A percentile compares a stretch with the other conserved stretches of the same genome.
These are phyloP conservation scores for Russula compacta DNA, from an alignment of 768 basidiomycete species.

Conservation along the genomic window DNA sequence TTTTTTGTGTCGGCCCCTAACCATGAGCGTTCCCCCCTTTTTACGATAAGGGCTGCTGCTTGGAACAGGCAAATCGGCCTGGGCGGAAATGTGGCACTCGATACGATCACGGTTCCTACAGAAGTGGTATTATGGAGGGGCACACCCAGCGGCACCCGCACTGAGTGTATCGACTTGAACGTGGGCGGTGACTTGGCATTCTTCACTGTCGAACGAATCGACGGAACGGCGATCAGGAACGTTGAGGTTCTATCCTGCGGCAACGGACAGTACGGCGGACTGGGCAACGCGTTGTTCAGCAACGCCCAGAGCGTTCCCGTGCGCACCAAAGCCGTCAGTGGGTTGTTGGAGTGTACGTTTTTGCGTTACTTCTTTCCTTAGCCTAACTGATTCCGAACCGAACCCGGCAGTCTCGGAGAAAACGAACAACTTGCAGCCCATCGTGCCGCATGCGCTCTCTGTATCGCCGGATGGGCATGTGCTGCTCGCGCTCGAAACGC, in stretches of 20 bases:
- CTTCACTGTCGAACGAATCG: constrained; percentile 58
- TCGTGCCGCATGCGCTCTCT: constrained; percentile 52
- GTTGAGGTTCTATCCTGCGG: constrained; percentile 67
- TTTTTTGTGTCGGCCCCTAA: neutral
- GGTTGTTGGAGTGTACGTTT: constrained; percentile 73
- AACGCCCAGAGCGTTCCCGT: constrained; percentile 63
- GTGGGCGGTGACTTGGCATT: constrained; percentile 74
- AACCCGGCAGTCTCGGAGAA: constrained; percentile 51
- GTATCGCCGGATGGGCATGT: constrained; percentile 73
- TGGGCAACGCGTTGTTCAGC: constrained; percentile 59
- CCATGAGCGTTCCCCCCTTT: neutral
- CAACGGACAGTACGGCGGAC: constrained; percentile 75
- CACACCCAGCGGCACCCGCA: constrained; percentile 39
- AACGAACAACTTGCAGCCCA: constrained; percentile 48
- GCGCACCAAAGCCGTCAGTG: constrained; percentile 72
- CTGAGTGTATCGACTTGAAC: constrained; percentile 54
- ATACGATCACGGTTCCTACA: constrained; percentile 71
- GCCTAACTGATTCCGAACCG: neutral
- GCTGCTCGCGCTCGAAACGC: constrained; percentile 62
- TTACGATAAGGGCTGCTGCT: neutral
- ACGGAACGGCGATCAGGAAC: constrained; percentile 28
- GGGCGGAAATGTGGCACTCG: constrained; percentile 50
- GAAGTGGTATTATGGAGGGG: constrained; percentile 69
- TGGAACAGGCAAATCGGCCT: constrained; percentile 67
- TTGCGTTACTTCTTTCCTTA: no score